These are phyloP conservation scores for Hemerocallis citrina DNA, from an alignment of 106 monocot species.

Conservation along the genomic window DNA sequence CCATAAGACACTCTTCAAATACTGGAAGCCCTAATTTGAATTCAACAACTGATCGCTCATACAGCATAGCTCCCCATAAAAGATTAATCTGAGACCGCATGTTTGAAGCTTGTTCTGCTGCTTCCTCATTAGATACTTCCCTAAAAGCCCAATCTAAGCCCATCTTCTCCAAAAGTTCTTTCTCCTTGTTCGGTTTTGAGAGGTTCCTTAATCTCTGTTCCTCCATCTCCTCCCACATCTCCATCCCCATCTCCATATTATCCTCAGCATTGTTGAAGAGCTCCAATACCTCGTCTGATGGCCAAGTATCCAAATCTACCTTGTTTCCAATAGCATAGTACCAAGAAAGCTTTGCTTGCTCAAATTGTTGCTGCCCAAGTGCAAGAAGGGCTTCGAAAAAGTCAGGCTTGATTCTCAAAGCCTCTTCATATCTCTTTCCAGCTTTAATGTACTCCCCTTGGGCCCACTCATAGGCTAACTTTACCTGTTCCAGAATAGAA, in stretches of 20 bases:
- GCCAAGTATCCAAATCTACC: slow-evolving; percentile 41
- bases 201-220: slow-evolving; percentile 45
- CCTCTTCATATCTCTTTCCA: slow-evolving; percentile 64
- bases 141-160: slow-evolving; percentile 38
- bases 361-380: slow-evolving; percentile 73
- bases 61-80: slow-evolving; percentile 78
- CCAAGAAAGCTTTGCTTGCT: slow-evolving; percentile 87
- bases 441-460: slow-evolving; percentile 64
- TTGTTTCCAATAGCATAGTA: slow-evolving; percentile 52
- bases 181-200: slow-evolving; percentile 46
- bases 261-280: slow-evolving; percentile 79
- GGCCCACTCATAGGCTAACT: slow-evolving; percentile 70
- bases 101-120: slow-evolving; percentile 55
- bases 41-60: slow-evolving; percentile 86
- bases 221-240: slow-evolving; percentile 79
- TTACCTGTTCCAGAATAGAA: slow-evolving; percentile 31
- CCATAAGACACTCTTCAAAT: slow-evolving; percentile 75
- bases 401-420: slow-evolving; percentile 69
- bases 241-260: slow-evolving; percentile 75
- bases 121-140: slow-evolving; percentile 59
- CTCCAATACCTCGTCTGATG: slow-evolving; percentile 44
- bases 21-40: slow-evolving; percentile 61
- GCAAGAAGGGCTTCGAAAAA: slow-evolving; percentile 83
- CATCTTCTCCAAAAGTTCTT: slow-evolving; percentile 48
- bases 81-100: slow-evolving; percentile 76